Percentiles rank a stretch among this genome's conserved stretches.
Conservation (phyloP, 495 filamentous ascomycete species). For the Talaromyces borbonicus region DNA sequence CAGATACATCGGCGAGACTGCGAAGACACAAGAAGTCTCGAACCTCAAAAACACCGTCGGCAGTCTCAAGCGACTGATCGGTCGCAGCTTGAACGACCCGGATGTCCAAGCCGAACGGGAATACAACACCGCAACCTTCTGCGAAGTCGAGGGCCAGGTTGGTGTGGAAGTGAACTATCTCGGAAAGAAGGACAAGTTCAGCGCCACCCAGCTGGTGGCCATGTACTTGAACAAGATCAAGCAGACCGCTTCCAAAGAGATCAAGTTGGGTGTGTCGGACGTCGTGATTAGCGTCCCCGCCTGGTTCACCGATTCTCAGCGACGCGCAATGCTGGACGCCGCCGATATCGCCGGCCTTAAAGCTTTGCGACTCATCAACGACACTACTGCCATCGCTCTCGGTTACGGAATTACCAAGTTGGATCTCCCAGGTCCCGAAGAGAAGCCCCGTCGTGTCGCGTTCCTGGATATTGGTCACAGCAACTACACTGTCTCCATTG, state of each 20-base stretch:
- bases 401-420: slow-evolving; percentile 97
- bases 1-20: slow-evolving; percentile 86
- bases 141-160: slow-evolving; percentile 87
- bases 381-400: slow-evolving; percentile 91
- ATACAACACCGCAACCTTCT: slow-evolving; percentile 76
- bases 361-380: slow-evolving; percentile 89
- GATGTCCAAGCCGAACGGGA: slow-evolving; percentile 87
- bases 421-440: slow-evolving; percentile 78
- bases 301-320: slow-evolving; percentile 96
- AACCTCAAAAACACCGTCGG: slow-evolving; percentile 98
- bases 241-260: slow-evolving; percentile 73
- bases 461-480: slow-evolving; percentile 96
- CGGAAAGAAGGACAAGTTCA: slow-evolving; percentile 89
- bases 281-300: slow-evolving; percentile 88
- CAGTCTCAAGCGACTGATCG: slow-evolving; percentile 84
- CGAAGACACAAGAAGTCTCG: slow-evolving; percentile 98
- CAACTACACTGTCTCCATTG: slow-evolving; percentile 88
- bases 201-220: slow-evolving; percentile 79
- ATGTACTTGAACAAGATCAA: slow-evolving; percentile 96
- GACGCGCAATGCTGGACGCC: slow-evolving; percentile 81
- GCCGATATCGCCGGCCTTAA: slow-evolving; percentile 92
- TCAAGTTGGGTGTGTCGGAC: slow-evolving; percentile 90
- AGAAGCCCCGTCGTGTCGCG: slow-evolving; percentile 85
- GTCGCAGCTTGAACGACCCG: slow-evolving; percentile 76
- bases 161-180: slow-evolving; percentile 91